phyloP scores from a whole-genome alignment of 2,329 filamentous ascomycete species.

The Orbilia quercus region DNA sequence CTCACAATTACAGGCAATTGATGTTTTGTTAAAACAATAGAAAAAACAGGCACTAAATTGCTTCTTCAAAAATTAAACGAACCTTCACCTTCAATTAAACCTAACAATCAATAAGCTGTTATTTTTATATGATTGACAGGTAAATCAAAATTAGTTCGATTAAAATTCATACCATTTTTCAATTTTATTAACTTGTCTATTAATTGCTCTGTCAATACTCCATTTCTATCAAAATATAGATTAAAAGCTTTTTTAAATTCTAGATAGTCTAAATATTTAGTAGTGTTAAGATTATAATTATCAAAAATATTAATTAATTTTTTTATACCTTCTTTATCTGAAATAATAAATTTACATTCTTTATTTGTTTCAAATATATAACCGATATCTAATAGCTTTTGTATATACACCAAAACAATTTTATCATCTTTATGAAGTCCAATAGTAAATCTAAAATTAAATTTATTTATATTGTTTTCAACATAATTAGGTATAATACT shows the following conservation, averaged over 20 bases:
- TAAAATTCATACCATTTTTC: too few relatives aligned
- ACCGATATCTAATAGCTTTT: background rate
- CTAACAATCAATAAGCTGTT: background rate
- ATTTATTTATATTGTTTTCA: constrained; percentile 34
- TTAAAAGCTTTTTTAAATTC: too few relatives aligned
- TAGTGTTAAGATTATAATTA: constrained; percentile 19
- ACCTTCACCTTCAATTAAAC: background rate
- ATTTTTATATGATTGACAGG: too few relatives aligned
- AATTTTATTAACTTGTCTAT: too few relatives aligned
- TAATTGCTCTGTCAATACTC: too few relatives aligned
- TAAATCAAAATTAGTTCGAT: too few relatives aligned
- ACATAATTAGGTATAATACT: constrained; percentile 36
- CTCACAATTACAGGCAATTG: too few relatives aligned
- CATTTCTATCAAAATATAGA: too few relatives aligned
- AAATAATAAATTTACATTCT: constrained; percentile 3
- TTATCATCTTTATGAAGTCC: constrained; percentile 45
- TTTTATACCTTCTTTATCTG: constrained; percentile 21
- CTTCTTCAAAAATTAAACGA: too few relatives aligned
- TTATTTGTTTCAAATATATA: constrained; percentile 34
- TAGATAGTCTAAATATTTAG: constrained; percentile 9
- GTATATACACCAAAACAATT: constrained; percentile 6
- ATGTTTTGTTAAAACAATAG: too few relatives aligned
- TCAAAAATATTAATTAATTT: constrained; percentile 23
- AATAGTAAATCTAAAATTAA: constrained; percentile 21
- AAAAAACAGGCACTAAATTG: too few relatives aligned